A percentile compares a stretch with the other conserved stretches of the same genome.
Conservation (phyloP, 306 rosid genomes). For the Quercus gilva region DNA sequence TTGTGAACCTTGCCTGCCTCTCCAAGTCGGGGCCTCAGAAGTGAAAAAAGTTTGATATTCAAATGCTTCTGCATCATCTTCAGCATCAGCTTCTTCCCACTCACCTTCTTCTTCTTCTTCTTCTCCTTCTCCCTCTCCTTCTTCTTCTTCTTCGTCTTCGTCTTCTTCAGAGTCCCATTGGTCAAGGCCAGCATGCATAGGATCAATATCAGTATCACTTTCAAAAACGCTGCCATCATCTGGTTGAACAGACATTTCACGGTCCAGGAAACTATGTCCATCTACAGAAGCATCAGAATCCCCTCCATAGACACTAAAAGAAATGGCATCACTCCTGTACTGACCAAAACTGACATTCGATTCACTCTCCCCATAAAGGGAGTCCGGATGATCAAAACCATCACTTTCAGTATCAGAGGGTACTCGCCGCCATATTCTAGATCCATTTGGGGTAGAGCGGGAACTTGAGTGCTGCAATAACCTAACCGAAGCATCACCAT, state of each 20-base stretch:
- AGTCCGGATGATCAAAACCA: constrained; percentile 63
- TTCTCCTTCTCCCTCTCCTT: constrained; percentile 25
- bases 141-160: constrained; percentile 26
- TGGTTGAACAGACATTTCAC: constrained; percentile 45
- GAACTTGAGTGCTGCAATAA: constrained; percentile 49
- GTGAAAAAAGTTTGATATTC: constrained; percentile 40
- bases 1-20: constrained; percentile 45
- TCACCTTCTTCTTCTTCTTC: constrained; percentile 33
- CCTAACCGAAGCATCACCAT: constrained; percentile 47
- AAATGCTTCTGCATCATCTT: constrained; percentile 42
- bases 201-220: constrained; percentile 89
- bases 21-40: constrained; percentile 42
- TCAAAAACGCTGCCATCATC: constrained; percentile 51
- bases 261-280: constrained; percentile 63
- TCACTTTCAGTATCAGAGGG: constrained; percentile 82
- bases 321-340: constrained; percentile 55
- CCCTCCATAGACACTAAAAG: constrained; percentile 74
- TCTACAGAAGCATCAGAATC: constrained; percentile 84
- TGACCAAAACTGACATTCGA: constrained; percentile 63
- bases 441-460: constrained; percentile 67
- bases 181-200: constrained; percentile 80
- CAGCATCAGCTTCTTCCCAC: constrained; percentile 54
- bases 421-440: constrained; percentile 64
- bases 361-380: constrained; percentile 69
- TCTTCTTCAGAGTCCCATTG: constrained; percentile 65